Evolutionary conservation across 1,284 basidiomycete genomes (phyloP), one percentile per base, ranked within the genome.

Genomic region (Cutaneotrichosporon dermatis): DNA sequence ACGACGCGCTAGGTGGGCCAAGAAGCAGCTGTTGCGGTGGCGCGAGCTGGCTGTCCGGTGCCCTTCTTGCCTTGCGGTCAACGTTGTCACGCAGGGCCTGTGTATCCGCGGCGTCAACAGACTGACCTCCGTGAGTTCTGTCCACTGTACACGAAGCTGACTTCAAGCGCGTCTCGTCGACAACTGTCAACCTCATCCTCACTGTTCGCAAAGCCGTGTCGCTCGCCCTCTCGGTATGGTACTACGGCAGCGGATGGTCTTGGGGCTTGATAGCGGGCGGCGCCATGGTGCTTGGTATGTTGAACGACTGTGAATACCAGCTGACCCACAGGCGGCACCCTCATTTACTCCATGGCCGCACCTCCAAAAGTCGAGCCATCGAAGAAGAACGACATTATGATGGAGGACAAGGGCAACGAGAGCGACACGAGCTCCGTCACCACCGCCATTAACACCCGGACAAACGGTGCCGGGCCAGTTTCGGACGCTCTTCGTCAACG

Each of bases 91-190:
- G 0, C 92, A 95, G 72, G 82, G 93, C 2, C 62, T 95, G 12
- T 97, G 93, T 76, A 87, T 90, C n/a, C 82, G 90, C 2, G 94
- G 93, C 42, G 93, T 96, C 46, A 88, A 97, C 72, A 82, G 89
- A 42, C 82, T 97, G 59, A 93, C 92, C 1, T 66, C 79, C 34
- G 76, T 78, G 51, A 60, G 77, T 71, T 2, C 33, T 4, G 6
- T 16, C 34, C 9, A 8, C 39, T 40, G 39, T 25, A 25, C 25
- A 25, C 39, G 9, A 40, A 8, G 16, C 44, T 51, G 13, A 56
- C 33, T 8, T 1, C 54, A 25, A 77, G 70, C 72, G 76, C 48
- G 89, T 94, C 4, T 87, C 85, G 48, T 84, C 87, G 6, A 82
- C 95, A 9, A 90, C 86, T 0, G 92, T 96, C 37, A 93, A 91